phyloP scores from a whole-genome alignment of 805 yeast genomes.

The Candida khao-thaluensis region DNA sequence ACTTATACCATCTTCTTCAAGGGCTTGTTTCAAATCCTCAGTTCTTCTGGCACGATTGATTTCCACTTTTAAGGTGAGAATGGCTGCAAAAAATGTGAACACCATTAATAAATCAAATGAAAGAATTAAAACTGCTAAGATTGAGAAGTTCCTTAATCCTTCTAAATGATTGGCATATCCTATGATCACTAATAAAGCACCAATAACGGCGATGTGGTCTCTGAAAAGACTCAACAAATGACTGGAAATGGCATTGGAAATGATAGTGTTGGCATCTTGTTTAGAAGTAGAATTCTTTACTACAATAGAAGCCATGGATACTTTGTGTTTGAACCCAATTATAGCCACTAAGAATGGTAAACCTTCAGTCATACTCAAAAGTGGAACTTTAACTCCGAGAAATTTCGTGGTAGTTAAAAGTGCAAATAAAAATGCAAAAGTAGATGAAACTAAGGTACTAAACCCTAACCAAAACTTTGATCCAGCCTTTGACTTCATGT shows the following conservation, averaged over 20 bases:
- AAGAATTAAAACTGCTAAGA: conserved; percentile 68
- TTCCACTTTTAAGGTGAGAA: conserved; percentile 84
- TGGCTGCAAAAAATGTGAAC: conserved; percentile 79
- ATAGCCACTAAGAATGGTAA: conserved; percentile 90
- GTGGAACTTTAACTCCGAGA: conserved; percentile 61
- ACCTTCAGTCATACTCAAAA: conserved; percentile 81
- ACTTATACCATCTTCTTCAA: conserved; percentile 91
- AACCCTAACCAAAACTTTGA: conserved; percentile 86
- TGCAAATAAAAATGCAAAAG: conserved; percentile 82
- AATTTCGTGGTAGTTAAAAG: conserved; percentile 55
- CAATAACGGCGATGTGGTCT: conserved; percentile 72
- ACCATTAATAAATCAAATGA: conserved; percentile 69
- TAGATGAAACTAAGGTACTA: conserved; percentile 73
- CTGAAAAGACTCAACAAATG: conserved; percentile 57
- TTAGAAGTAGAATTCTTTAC: conserved; percentile 40
- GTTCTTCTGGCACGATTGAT: conserved; percentile 82
- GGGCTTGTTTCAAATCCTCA: conserved; percentile 68
- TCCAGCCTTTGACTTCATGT: conserved; percentile 67
- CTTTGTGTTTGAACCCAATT: conserved; percentile 87
- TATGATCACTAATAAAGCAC: conserved; percentile 67
- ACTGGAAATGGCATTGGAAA: conserved; percentile 41
- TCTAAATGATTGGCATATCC: conserved; percentile 64
- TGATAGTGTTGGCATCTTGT: conserved; percentile 43
- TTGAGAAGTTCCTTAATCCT: conserved; percentile 78
- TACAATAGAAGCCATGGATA: conserved; percentile 64